A percentile compares a stretch with the other conserved stretches of the same genome.
Conservation (phyloP, 2,329 filamentous ascomycete species). For the Beauveria asiatica region DNA sequence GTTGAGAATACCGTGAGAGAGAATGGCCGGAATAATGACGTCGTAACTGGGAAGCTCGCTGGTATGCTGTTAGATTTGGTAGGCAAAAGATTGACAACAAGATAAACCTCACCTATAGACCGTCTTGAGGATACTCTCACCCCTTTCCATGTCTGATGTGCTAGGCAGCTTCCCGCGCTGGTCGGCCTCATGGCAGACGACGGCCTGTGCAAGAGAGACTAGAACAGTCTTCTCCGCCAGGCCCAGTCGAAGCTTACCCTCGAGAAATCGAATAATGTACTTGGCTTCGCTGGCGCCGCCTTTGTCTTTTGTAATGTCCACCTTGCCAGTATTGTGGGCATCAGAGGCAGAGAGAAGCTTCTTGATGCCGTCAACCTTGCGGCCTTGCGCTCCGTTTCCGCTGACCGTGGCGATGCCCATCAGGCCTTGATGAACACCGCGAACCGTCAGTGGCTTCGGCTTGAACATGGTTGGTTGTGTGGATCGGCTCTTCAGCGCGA, state of each 20-base stretch:
- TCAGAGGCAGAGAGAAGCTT: constrained; percentile 91
- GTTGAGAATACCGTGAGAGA: constrained; percentile 77
- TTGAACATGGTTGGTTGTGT: constrained; percentile 99
- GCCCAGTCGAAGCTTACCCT: constrained; percentile 87
- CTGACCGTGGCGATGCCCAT: constrained; percentile 81
- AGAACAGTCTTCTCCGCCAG: constrained; percentile 89
- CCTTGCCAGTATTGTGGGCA: constrained; percentile 60
- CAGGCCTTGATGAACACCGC: constrained; percentile 77
- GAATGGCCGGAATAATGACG: constrained; percentile 82
- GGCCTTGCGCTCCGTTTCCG: constrained; percentile 78
- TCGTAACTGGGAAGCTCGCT: constrained; percentile 94
- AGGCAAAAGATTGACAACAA: neutral
- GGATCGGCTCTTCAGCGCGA: constrained; percentile 89
- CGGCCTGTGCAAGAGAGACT: constrained; percentile 79
- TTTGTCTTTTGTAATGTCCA: constrained; percentile 88
- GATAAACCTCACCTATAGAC: constrained; percentile 63
- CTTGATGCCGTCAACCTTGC: constrained; percentile 92
- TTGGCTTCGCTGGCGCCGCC: constrained; percentile 93
- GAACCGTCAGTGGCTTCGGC: constrained; percentile 80
- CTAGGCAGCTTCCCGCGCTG: constrained; percentile 61
- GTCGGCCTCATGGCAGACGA: constrained; percentile 75
- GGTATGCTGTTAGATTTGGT: constrained; percentile 24
- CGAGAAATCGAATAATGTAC: constrained; percentile 83
- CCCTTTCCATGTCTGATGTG: constrained; percentile 69
- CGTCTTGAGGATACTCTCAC: constrained; percentile 77